Evolutionary conservation across 2,329 filamentous ascomycete species (phyloP), one percentile per base, ranked within the genome.

Genomic region (Colletotrichum gloeosporioides): DNA sequence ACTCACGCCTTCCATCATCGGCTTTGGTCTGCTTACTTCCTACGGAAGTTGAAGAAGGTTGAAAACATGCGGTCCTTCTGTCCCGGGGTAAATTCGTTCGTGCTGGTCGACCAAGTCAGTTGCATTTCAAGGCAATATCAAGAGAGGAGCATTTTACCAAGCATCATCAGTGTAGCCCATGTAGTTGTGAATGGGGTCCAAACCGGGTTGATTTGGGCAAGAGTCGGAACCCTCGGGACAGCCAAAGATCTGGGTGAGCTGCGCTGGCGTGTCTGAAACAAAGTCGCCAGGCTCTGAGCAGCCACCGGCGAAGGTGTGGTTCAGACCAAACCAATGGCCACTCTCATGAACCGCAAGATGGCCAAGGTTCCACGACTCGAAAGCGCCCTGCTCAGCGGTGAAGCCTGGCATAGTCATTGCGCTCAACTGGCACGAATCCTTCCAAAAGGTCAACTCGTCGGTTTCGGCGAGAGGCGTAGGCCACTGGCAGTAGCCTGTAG

Each of bases 401-500:
- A 76, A 31, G 4, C 75, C 75, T 4, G 75, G 75, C 75, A 77
- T 77, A 7, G 75, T 77, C 75, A 71, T 75, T 10, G 75, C 75
- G 65, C 71, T 71, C 61, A 77, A 27, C 61, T 75, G 61, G 66
- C 75, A 77, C 1, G 66, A 70, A 55, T 77, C 75, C 27, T 36
- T 49, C 53, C 62, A 61, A 13, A 77, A 77, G 25, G 16, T 57
- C 62, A n/a, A 8, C 29, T 63, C 55, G 32, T 71, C 67, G 1
- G 67, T 70, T 25, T 67, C 71, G 4, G 75, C 32, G 25, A 70
- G 49, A 18, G 49, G 62, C 2, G 73, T 77, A 22, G 87, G 87
- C 83, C 87, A 88, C 82, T 87, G 87, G 83, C 85, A 88, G 82
- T 88, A 87, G 6, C 88, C 87, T 6, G 88, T 83, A 9, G 75